phyloP scores from a whole-genome alignment of 139 green algal genomes.

The Astrephomene gubernaculifera region DNA sequence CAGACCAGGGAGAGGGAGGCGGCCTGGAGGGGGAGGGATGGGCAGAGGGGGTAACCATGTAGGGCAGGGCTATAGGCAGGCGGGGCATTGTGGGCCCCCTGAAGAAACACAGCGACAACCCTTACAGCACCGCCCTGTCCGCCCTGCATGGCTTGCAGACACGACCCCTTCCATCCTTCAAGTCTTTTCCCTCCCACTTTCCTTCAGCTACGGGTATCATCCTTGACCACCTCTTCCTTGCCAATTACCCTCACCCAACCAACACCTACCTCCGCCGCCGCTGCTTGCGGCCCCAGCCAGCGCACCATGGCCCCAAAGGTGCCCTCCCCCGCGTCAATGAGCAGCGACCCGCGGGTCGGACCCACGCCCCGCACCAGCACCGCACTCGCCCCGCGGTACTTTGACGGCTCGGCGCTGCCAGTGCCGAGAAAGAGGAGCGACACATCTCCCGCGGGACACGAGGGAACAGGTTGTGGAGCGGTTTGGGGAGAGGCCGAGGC shows the following conservation, averaged over 20 bases:
- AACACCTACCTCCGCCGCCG: constrained; percentile 38
- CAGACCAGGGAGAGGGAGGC: constrained; percentile 72
- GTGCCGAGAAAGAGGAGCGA: constrained; percentile 85
- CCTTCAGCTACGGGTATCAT: too few relatives aligned
- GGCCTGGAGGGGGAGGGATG: constrained; percentile 50
- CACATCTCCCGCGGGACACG: background rate
- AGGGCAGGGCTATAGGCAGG: background rate
- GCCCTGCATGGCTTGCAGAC: too few relatives aligned
- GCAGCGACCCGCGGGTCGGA: constrained; percentile 50
- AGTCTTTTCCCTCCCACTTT: too few relatives aligned
- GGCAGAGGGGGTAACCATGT: background rate
- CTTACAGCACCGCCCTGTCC: too few relatives aligned
- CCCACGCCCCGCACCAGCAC: constrained; percentile 63
- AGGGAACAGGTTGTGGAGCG: too few relatives aligned
- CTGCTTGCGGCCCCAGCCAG: constrained; percentile 49
- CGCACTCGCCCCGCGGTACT: constrained; percentile 77
- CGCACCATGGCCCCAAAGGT: constrained; percentile 67
- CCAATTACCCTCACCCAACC: too few relatives aligned
- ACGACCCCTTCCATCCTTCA: too few relatives aligned
- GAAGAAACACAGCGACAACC: too few relatives aligned
- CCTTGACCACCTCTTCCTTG: too few relatives aligned
- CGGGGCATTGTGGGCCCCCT: too few relatives aligned
- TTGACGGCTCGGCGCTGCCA: constrained; percentile 85
- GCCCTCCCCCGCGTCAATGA: constrained; percentile 89
- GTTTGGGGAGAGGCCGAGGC: too few relatives aligned